A percentile compares a stretch with the other conserved stretches of the same genome.
Conservation (phyloP, 768 basidiomycete species). For the Hirschioporus abietinus region DNA sequence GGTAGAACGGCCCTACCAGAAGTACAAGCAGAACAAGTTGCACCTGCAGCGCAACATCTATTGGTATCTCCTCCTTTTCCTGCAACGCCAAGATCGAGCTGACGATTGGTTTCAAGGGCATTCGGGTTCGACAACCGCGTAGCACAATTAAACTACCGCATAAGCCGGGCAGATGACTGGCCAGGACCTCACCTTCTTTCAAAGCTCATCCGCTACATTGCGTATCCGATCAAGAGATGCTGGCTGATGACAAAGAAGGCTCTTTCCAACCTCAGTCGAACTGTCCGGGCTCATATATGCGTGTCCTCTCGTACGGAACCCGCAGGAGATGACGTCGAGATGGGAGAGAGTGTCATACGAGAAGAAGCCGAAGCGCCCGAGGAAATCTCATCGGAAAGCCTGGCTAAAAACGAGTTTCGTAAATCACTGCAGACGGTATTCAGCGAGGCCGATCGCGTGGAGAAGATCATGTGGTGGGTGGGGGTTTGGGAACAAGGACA, state of each 20-base stretch:
- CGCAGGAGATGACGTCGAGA: background rate
- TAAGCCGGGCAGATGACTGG: background rate
- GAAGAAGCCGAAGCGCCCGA: background rate
- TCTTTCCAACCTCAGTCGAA: no score
- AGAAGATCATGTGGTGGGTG: background rate
- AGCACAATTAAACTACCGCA: background rate
- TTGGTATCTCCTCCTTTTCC: background rate
- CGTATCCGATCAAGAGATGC: no score
- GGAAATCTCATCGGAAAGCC: background rate
- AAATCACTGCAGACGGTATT: background rate
- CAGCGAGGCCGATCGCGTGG: background rate
- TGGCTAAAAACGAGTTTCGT: background rate
- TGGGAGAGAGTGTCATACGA: background rate
- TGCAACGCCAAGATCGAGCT: background rate
- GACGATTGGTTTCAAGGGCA: background rate
- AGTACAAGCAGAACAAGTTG: no score
- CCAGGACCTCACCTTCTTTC: background rate
- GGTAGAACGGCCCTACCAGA: no score
- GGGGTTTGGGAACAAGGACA: background rate
- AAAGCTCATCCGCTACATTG: background rate
- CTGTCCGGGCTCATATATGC: no score
- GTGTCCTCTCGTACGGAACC: no score
- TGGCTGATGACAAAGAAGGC: no score
- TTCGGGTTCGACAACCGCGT: background rate
- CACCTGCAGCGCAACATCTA: no score